These are phyloP conservation scores for Aaosphaeria pasadenensis DNA, from an alignment of 2,329 filamentous ascomycete genomes.

Conservation along the genomic window DNA sequence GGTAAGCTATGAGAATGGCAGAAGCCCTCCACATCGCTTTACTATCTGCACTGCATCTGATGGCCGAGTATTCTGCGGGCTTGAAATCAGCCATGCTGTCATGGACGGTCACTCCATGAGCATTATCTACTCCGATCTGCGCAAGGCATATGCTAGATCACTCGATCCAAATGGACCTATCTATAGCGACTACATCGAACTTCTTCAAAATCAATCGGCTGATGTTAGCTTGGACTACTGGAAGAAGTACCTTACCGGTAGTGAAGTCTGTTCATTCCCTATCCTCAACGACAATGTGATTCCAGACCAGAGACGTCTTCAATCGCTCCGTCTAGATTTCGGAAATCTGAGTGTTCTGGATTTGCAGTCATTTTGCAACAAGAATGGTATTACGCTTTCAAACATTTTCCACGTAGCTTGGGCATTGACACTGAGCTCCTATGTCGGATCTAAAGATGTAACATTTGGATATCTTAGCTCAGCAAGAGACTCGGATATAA, in stretches of 20 bases:
- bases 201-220: constrained; percentile 21
- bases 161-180: constrained; percentile 21
- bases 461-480: constrained; percentile 47
- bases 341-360: constrained; percentile 22
- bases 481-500: constrained; percentile 39
- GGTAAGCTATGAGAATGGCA: constrained; percentile 19
- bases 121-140: constrained; percentile 25
- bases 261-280: constrained; percentile 32
- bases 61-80: constrained; percentile 19
- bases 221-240: constrained; percentile 28
- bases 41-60: constrained; percentile 25
- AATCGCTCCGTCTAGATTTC: constrained; percentile 27
- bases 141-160: constrained; percentile 21
- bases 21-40: constrained; percentile 29
- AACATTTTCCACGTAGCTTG: constrained; percentile 45
- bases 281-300: constrained; percentile 20
- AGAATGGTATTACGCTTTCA: constrained; percentile 46
- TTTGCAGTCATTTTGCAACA: constrained; percentile 39
- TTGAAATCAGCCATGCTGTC: constrained; percentile 35
- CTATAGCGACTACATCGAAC: constrained; percentile 32
- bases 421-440: constrained; percentile 37
- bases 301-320: constrained; percentile 15
- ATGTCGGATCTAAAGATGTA: constrained; percentile 35
- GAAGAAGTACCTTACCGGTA: constrained; percentile 27
- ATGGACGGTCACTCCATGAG: constrained; percentile 36